A percentile compares a stretch with the other conserved stretches of the same genome.
These are phyloP conservation scores for Lecanoromycetidae sp. DNA, from an alignment of 2,329 filamentous ascomycete species.

Conservation along the genomic window DNA sequence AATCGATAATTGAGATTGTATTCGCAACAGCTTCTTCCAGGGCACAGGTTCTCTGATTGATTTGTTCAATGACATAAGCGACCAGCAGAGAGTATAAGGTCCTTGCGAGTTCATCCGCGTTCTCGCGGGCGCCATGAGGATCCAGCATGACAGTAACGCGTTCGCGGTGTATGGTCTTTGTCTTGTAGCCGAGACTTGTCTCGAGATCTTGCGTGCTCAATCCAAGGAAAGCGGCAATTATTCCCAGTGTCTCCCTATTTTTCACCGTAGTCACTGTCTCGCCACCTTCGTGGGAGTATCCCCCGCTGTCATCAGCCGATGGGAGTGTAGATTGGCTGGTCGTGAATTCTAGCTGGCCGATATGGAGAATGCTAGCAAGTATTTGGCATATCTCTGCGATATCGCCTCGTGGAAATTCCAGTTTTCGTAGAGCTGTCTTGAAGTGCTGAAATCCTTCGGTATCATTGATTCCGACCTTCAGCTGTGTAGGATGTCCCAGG, in stretches of 20 bases:
- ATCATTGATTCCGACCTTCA: conserved; percentile 96
- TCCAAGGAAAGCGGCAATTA: conserved; percentile 89
- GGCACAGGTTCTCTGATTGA: conserved; percentile 82
- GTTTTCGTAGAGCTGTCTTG: conserved; percentile 84
- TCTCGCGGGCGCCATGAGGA: conserved; percentile 73
- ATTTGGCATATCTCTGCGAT: conserved; percentile 97
- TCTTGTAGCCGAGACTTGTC: conserved; percentile 84
- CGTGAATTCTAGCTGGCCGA: conserved; percentile 91
- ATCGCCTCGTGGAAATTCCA: conserved; percentile 85
- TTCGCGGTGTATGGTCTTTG: conserved; percentile 89
- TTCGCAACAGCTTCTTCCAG: conserved; percentile 80
- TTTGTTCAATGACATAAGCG: conserved; percentile 81
- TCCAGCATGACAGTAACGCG: conserved; percentile 98
- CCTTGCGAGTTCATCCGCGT: conserved; percentile 85
- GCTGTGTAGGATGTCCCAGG: conserved; percentile 86
- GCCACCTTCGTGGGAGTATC: conserved; percentile 88
- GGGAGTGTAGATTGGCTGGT: conserved; percentile 67
- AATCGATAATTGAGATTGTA: conserved; percentile 89
- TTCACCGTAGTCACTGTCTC: conserved; percentile 76
- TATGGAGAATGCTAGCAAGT: conserved; percentile 85
- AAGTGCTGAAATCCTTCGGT: conserved; percentile 92
- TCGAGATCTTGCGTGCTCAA: conserved; percentile 72
- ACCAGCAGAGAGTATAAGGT: conserved; percentile 90
- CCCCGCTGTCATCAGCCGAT: conserved; percentile 80
- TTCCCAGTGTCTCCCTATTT: conserved; percentile 79